Conservation (phyloP, 495 filamentous ascomycete genomes). For the Durotheca rogersii region DNA sequence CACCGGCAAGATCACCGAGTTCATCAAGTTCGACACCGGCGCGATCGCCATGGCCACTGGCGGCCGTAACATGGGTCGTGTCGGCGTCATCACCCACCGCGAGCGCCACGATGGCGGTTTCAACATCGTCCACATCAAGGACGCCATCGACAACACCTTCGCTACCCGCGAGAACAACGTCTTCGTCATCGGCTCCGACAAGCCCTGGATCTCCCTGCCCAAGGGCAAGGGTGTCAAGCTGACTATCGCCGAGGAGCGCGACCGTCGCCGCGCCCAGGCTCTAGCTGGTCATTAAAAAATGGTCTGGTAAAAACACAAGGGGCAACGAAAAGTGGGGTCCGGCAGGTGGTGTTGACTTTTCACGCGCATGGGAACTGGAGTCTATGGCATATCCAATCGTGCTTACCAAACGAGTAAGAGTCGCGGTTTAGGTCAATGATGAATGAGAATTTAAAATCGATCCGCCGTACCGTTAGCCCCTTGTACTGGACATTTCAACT, state of each 20-base stretch:
- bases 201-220: slow-evolving; percentile 97
- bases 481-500: not conserved
- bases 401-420: slow-evolving; percentile 31
- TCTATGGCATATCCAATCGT: slow-evolving; percentile 40
- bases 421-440: slow-evolving; percentile 38
- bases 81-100: slow-evolving; percentile 99
- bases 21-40: slow-evolving; percentile 95
- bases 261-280: slow-evolving; percentile 82
- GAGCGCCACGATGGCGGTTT: slow-evolving; percentile 99
- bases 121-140: slow-evolving; percentile 99
- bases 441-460: slow-evolving; percentile 42
- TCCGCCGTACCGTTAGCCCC: slow-evolving; percentile 20
- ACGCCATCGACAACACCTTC: slow-evolving; percentile 98
- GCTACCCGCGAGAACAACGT: slow-evolving; percentile 98
- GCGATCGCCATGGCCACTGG: slow-evolving; percentile 96
- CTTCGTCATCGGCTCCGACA: slow-evolving; percentile 94
- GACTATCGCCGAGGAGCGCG: slow-evolving; percentile 95
- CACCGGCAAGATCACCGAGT: slow-evolving; percentile 95
- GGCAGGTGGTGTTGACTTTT: slow-evolving; percentile 35
- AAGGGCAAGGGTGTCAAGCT: slow-evolving; percentile 99
- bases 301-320: slow-evolving; percentile 17
- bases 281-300: slow-evolving; percentile 59
- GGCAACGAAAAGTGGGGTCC: slow-evolving; percentile 33
- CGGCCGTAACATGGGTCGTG: slow-evolving; percentile 99
- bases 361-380: slow-evolving; percentile 39